Conservation (phyloP, 169 alveolate genomes). For the Cytauxzoon felis region DNA sequence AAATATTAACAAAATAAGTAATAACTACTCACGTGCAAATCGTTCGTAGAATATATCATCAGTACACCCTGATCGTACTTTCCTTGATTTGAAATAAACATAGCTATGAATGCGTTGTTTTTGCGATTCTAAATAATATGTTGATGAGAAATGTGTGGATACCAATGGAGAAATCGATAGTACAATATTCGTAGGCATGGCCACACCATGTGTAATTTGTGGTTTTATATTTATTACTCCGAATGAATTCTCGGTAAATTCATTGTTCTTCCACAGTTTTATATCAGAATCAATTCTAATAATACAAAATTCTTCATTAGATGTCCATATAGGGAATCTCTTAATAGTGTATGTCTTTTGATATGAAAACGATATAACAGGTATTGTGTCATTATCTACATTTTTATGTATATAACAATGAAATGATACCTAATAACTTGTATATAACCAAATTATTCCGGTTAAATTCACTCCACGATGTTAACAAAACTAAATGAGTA, state of each 20-base stretch:
- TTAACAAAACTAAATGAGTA: conserved; percentile 25
- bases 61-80: conserved; percentile 45
- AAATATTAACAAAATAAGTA: background rate
- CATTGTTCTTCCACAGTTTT: conserved; percentile 40
- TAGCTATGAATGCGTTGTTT: conserved; percentile 32
- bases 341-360: conserved; percentile 47
- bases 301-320: conserved; percentile 41
- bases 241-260: conserved; percentile 14
- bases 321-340: conserved; percentile 57
- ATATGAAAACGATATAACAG: conserved; percentile 37
- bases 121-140: conserved; percentile 19
- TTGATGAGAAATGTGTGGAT: background rate
- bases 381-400: conserved; percentile 3
- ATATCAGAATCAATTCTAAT: conserved; percentile 23
- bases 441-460: conserved; percentile 47
- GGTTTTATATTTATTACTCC: conserved; percentile 8
- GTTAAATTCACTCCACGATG: conserved; percentile 46
- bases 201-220: conserved; percentile 1
- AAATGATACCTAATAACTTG: conserved; percentile 18
- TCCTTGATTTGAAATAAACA: conserved; percentile 43
- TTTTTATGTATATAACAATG: background rate
- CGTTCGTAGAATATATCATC: conserved; percentile 1
- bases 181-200: conserved; percentile 21
- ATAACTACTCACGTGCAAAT: conserved; percentile 1
- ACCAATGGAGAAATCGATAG: conserved; percentile 55